These are phyloP conservation scores for Cercospora sp. DNA, from an alignment of 2,329 filamentous ascomycete species.

Conservation along the genomic window DNA sequence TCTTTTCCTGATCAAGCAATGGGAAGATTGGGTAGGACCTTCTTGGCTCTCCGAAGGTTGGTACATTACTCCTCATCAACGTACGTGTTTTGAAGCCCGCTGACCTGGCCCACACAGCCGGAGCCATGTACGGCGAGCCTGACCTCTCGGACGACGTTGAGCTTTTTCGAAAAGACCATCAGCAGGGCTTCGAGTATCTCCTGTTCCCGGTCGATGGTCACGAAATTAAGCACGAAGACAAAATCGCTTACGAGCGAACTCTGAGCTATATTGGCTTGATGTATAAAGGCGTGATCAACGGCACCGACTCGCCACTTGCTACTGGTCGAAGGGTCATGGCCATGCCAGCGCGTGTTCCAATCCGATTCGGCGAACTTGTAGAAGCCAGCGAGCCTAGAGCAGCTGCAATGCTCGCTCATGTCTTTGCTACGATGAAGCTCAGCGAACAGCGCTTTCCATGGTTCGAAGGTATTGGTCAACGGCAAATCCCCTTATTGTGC, in stretches of 20 bases:
- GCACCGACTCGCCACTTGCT: slow-evolving; percentile 23
- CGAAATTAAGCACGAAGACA: slow-evolving; percentile 23
- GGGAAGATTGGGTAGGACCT: slow-evolving; percentile 17
- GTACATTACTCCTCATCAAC: background rate
- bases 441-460: slow-evolving; percentile 26
- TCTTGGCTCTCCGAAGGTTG: slow-evolving; percentile 22
- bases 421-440: slow-evolving; percentile 31
- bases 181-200: slow-evolving; percentile 24
- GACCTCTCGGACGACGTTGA: slow-evolving; percentile 21
- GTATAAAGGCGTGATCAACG: slow-evolving; percentile 28
- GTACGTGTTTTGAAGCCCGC: background rate
- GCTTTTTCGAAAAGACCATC: slow-evolving; percentile 20
- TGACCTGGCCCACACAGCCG: slow-evolving; percentile 7
- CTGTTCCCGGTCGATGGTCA: slow-evolving; percentile 23
- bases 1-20: slow-evolving; percentile 20
- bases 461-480: slow-evolving; percentile 31
- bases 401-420: slow-evolving; percentile 29
- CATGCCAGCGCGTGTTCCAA: slow-evolving; percentile 25
- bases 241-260: slow-evolving; percentile 25
- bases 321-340: slow-evolving; percentile 30
- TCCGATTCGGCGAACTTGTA: slow-evolving; percentile 26
- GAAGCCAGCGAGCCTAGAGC: slow-evolving; percentile 28
- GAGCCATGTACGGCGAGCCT: slow-evolving; percentile 26
- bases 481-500: slow-evolving; percentile 28
- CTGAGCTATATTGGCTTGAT: slow-evolving; percentile 32